Evolutionary conservation across 345 rosid genomes (phyloP), one percentile per base, ranked within the genome.

Genomic region (Bruguiera parviflora): DNA sequence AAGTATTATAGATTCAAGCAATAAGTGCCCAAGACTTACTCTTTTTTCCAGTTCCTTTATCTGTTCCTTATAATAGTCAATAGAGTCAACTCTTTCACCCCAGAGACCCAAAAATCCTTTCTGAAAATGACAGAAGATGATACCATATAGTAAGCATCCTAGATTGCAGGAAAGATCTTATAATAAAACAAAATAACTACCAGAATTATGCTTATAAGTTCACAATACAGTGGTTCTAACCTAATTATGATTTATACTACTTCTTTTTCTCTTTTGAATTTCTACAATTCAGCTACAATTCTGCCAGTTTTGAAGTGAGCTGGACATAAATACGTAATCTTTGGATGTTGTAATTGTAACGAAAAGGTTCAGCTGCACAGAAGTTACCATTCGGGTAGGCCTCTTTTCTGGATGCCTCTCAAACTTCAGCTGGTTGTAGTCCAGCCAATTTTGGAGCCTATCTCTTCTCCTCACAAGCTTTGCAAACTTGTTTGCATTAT

Each of bases 371-470:
- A 59, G 66, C 58, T 61, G 49, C 28, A 66, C 49, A 71, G 46
- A 68, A 53, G 58, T 77, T 56, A 90, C 99, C 88, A 81, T 92
- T 77, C 76, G 83, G 52, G 90, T 86, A 20, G 96, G 99, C 77
- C 78, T 84, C 78, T 90, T 95, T 1, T 86, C 90, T 7, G 88
- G 88, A 72, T 88, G 78, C 68, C 99, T 86, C 83, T 92, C 94
- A 78, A 76, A 82, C 79, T 88, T 90, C 33, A 92, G 85, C 71
- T 85, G 91, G 79, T 92, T 78, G 66, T 88, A 92, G 78, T 92
- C 99, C 71, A 86, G 84, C 99, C 98, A 92, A 70, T 86, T 87
- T 80, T 72, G 96, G 59, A 95, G 82, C 79, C 89, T 89, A 46
- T 83, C 85, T 73, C 96, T 85, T 85, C 85, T 81, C 65, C 83